Percentiles rank a stretch among this genome's conserved stretches.
phyloP scores from a whole-genome alignment of 108 stramenopile species.

The Fistulifera solaris region DNA sequence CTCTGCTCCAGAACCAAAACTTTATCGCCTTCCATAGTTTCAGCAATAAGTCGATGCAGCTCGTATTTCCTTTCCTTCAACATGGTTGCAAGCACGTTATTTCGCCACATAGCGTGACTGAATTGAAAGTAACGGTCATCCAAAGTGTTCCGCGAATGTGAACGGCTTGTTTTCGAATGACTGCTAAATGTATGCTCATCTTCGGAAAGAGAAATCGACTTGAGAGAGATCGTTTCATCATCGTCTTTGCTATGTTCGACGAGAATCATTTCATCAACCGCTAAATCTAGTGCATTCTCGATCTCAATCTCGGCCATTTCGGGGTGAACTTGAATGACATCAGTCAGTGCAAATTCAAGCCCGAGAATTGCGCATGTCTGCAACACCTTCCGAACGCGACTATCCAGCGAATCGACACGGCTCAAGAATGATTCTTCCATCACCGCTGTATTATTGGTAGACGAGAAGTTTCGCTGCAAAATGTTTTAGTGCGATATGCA shows the following conservation, averaged over 20 bases:
- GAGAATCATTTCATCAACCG: slow-evolving; percentile 57
- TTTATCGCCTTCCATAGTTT: slow-evolving; percentile 34
- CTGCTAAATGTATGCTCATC: neutral
- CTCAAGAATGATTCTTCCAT: slow-evolving; percentile 38
- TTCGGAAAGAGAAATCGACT: neutral
- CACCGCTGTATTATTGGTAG: slow-evolving; percentile 9
- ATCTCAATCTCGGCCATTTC: slow-evolving; percentile 25
- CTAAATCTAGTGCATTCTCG: slow-evolving; percentile 26
- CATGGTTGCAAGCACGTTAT: slow-evolving; percentile 41
- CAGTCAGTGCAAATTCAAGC: slow-evolving; percentile 34
- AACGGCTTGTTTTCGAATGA: neutral
- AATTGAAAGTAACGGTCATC: slow-evolving; percentile 27
- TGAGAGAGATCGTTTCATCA: slow-evolving; percentile 9
- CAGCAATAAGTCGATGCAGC: slow-evolving; percentile 43
- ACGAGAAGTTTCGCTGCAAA: slow-evolving; percentile 4
- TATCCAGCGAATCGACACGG: slow-evolving; percentile 42
- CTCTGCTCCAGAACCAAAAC: slow-evolving; percentile 8
- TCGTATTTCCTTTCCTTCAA: slow-evolving; percentile 42
- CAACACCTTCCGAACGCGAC: slow-evolving; percentile 36
- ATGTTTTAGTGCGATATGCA: neutral
- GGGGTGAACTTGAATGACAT: slow-evolving; percentile 37
- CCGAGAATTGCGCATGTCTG: slow-evolving; percentile 48
- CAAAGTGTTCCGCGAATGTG: slow-evolving; percentile 1
- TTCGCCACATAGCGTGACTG: slow-evolving; percentile 53
- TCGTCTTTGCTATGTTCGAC: slow-evolving; percentile 27